Evolutionary conservation across 352 stramenopile genomes (phyloP).

Genomic region (Globisporangium barbulae): DNA sequence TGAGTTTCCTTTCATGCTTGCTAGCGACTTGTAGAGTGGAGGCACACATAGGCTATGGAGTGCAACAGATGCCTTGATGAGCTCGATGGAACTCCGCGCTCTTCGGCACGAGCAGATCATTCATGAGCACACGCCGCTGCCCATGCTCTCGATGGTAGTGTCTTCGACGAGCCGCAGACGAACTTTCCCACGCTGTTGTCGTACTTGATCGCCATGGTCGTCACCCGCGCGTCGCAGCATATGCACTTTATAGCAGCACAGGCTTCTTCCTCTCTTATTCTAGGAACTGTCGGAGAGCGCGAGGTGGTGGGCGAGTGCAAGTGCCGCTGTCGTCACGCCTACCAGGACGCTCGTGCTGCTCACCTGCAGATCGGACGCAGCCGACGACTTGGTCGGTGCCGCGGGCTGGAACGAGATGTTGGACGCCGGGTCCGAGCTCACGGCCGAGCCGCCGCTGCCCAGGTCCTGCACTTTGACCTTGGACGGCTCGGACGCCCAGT

Average conservation of each 20-base stretch:
- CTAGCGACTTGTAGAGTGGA: too few relatives aligned
- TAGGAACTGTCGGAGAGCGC: background rate
- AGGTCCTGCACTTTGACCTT: constrained; percentile 16
- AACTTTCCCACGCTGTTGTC: too few relatives aligned
- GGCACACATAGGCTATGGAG: too few relatives aligned
- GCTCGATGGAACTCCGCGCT: too few relatives aligned
- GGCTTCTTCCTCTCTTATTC: background rate
- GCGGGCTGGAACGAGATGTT: constrained; percentile 15
- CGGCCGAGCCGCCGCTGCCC: background rate
- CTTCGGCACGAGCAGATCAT: too few relatives aligned
- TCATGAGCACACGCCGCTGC: too few relatives aligned
- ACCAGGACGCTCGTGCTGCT: background rate
- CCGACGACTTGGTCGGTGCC: background rate
- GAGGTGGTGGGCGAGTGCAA: background rate
- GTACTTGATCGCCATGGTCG: too few relatives aligned
- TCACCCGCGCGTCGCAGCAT: too few relatives aligned
- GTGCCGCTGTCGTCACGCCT: background rate
- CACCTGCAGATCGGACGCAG: background rate
- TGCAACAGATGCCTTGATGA: too few relatives aligned
- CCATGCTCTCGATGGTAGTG: too few relatives aligned
- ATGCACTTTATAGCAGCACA: background rate
- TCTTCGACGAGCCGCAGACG: too few relatives aligned
- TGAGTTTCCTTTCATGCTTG: too few relatives aligned
- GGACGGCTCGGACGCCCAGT: constrained; percentile 47
- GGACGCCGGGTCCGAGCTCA: constrained; percentile 7